These are phyloP conservation scores for Backusella tuberculispora DNA, from an alignment of 192 early-diverging fungal genomes.

Conservation along the genomic window DNA sequence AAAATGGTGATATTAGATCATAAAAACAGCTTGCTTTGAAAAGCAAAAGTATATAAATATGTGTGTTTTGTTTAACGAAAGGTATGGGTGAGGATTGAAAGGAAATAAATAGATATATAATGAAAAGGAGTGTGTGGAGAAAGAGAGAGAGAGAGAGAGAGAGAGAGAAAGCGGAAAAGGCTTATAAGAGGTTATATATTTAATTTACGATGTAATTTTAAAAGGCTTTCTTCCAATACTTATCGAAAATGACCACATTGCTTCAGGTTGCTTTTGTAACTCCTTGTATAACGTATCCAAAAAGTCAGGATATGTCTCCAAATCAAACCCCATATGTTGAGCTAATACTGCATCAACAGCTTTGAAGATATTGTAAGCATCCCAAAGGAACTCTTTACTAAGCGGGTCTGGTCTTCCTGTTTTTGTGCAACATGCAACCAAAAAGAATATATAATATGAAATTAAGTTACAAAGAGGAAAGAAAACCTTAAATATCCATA, in stretches of 20 bases:
- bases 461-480: neutral
- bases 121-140: neutral
- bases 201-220: neutral
- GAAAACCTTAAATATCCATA: neutral
- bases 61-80: neutral
- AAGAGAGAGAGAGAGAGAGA: neutral
- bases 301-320: slow-evolving; percentile 11
- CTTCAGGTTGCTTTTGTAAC: slow-evolving; percentile 17
- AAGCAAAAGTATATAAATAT: neutral
- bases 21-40: too few relatives aligned
- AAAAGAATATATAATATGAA: neutral
- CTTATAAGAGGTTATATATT: neutral
- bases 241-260: slow-evolving; percentile 24
- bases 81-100: neutral
- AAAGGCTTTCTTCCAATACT: slow-evolving; percentile 12
- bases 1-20: too few relatives aligned
- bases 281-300: slow-evolving; percentile 12
- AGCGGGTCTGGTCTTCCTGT: slow-evolving; percentile 11
- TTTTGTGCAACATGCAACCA: neutral
- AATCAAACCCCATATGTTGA: neutral
- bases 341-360: slow-evolving; percentile 10
- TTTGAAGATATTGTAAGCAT: slow-evolving; percentile 20
- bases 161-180: neutral
- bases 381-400: slow-evolving; percentile 29
- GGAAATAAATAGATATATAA: neutral